These are phyloP conservation scores for Acacia crassicarpa DNA, from an alignment of 306 rosid genomes.

Conservation along the genomic window DNA sequence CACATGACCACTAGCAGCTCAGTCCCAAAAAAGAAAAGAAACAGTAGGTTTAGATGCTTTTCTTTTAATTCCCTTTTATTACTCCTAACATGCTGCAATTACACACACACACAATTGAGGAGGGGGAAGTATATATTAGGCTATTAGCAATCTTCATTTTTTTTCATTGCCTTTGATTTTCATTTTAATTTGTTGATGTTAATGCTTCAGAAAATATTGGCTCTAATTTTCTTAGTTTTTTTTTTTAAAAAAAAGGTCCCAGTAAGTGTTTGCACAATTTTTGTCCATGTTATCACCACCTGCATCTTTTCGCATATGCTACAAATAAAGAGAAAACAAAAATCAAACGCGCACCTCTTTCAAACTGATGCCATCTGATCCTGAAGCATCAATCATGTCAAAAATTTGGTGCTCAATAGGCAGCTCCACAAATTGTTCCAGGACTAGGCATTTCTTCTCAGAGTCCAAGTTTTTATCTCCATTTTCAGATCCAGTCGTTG, in stretches of 20 bases:
- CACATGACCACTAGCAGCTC: not conserved
- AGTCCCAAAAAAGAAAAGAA: not conserved
- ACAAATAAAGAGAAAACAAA: conserved; percentile 26
- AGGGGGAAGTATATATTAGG: not conserved
- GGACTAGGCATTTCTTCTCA: conserved; percentile 42
- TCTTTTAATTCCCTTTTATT: not conserved
- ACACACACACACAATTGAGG: not conserved
- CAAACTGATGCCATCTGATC: conserved; percentile 50
- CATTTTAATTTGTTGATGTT: not conserved
- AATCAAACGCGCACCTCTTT: conserved; percentile 56
- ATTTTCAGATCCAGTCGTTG: conserved; percentile 34
- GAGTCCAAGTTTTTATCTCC: conserved; percentile 40
- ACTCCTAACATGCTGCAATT: not conserved
- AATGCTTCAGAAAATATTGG: conserved; percentile 4
- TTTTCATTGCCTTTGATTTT: not conserved
- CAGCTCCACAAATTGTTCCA: conserved; percentile 61
- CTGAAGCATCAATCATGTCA: conserved; percentile 62
- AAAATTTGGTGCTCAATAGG: conserved; percentile 61
- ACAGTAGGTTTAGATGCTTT: not conserved
- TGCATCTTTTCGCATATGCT: conserved; percentile 8
- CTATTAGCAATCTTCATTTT: not conserved
- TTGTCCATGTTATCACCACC: not conserved
- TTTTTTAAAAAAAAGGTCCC: not conserved
- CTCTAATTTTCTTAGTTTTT: not conserved
- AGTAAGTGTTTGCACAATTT: not conserved